Percentiles rank a stretch among this genome's conserved stretches.
Conservation (phyloP, 208 protist genomes). For the Trypanosomatidae sp. region DNA sequence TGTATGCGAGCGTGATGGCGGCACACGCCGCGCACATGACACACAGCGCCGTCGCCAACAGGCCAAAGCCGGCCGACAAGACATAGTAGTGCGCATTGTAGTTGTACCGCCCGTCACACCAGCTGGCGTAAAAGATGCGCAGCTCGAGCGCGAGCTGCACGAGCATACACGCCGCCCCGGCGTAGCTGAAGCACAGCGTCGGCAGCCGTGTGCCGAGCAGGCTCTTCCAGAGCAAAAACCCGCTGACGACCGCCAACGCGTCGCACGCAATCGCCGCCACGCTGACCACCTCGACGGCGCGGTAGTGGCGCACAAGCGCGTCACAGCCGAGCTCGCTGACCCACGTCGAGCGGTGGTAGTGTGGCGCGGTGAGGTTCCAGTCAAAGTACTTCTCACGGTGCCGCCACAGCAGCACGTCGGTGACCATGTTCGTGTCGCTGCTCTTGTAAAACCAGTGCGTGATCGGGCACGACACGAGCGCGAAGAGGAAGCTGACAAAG, state of each 20-base stretch:
- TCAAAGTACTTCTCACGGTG: conserved; percentile 20
- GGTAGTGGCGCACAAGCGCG: conserved; percentile 17
- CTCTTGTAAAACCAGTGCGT: conserved; percentile 74
- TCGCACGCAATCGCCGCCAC: conserved; percentile 29
- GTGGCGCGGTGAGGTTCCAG: conserved; percentile 16
- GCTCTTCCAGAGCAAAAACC: conserved; percentile 34
- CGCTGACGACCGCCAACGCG: conserved; percentile 12
- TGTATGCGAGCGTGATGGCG: conserved; percentile 17
- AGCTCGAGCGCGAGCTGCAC: conserved; percentile 40
- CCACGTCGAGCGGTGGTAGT: conserved; percentile 8
- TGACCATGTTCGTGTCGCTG: conserved; percentile 13
- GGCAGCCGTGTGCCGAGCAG: conserved; percentile 18
- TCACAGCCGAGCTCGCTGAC: conserved; percentile 21
- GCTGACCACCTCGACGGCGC: conserved; percentile 33
- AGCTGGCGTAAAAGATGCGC: conserved; percentile 50
- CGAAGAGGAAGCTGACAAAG: conserved; percentile 38
- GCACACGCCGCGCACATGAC: conserved; percentile 20
- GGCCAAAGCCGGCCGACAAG: conserved; percentile 37
- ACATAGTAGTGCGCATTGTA: conserved; percentile 42
- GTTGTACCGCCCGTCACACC: conserved; percentile 28
- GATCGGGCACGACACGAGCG: conserved; percentile 32
- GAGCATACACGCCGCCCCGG: conserved; percentile 12
- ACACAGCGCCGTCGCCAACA: conserved; percentile 24
- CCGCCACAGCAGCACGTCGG: conserved; percentile 50
- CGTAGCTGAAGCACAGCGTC: conserved; percentile 30